Evolutionary conservation across 352 stramenopile species (phyloP).

Genomic region (Elongisporangium prolatum): DNA sequence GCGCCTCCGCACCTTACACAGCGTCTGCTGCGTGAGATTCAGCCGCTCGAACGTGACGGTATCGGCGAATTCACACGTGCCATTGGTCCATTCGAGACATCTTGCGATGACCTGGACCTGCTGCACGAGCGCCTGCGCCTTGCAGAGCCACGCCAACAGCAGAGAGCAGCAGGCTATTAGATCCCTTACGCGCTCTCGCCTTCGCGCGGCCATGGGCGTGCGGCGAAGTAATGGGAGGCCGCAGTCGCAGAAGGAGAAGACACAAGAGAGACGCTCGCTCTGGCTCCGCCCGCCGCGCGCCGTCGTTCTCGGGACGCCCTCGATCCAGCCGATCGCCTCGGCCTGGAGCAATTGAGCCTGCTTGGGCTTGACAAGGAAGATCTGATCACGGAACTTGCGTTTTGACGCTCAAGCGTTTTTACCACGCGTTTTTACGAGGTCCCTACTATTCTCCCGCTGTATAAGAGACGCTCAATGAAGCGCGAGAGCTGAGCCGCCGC

Average conservation of each 20-base stretch:
- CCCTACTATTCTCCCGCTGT: not conserved
- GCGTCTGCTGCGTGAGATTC: constrained; percentile 48
- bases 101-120: constrained; percentile 59
- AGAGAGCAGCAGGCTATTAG: constrained; percentile 7
- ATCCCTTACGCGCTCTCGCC: not conserved
- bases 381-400: not conserved
- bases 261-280: not conserved
- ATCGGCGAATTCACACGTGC: constrained; percentile 49
- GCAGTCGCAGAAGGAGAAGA: not conserved
- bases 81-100: constrained; percentile 46
- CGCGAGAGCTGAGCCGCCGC: not conserved
- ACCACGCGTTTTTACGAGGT: not conserved
- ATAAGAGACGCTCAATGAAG: not conserved
- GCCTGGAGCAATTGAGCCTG: not conserved
- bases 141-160: not conserved
- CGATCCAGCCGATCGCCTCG: constrained; percentile 1
- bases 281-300: not conserved
- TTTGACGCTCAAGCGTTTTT: not conserved
- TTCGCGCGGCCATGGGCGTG: constrained; percentile 1
- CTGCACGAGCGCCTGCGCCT: constrained; percentile 30
- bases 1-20: constrained; percentile 58
- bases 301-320: not conserved
- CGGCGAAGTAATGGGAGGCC: not conserved
- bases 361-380: not conserved
- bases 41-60: constrained; percentile 39